Conservation (phyloP, 2,329 filamentous ascomycete genomes). For the Penicillium sp. region DNA sequence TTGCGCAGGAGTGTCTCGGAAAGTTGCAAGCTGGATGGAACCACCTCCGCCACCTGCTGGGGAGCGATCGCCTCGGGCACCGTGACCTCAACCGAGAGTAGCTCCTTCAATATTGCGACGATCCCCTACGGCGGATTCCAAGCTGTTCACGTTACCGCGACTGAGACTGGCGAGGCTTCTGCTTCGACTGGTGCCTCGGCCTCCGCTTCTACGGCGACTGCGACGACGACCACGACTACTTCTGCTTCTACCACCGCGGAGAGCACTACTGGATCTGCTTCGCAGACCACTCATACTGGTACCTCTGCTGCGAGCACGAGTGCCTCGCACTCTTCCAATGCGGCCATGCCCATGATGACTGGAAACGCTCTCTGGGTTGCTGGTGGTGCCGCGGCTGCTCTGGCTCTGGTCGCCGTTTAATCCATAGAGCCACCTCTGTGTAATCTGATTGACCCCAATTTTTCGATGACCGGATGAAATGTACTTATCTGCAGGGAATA, state of each 20-base stretch:
- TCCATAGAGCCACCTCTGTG: background rate
- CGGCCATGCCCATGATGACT: conserved; percentile 23
- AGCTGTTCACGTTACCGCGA: conserved; percentile 14
- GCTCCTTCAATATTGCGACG: background rate
- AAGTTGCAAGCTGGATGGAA: conserved; percentile 10
- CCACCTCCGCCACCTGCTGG: conserved; percentile 6
- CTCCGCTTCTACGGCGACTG: conserved; percentile 7
- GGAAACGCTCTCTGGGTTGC: conserved; percentile 20
- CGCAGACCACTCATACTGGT: background rate
- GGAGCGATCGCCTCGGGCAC: background rate
- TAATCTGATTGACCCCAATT: background rate
- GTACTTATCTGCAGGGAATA: background rate
- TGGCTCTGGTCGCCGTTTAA: conserved; percentile 15
- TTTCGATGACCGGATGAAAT: background rate
- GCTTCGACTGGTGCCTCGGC: conserved; percentile 14
- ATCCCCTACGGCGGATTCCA: conserved; percentile 11
- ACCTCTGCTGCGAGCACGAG: conserved; percentile 10
- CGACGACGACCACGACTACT: conserved; percentile 6
- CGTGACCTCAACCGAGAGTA: background rate
- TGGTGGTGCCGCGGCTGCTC: conserved; percentile 22
- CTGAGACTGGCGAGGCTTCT: conserved; percentile 2
- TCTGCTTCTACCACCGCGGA: background rate
- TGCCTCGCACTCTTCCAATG: conserved; percentile 17
- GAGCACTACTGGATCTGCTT: conserved; percentile 2
- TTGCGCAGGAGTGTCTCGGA: conserved; percentile 5